Evolutionary conservation across 2,329 filamentous ascomycete genomes (phyloP), one percentile per base, ranked within the genome.

Genomic region (Calonectria honghensis): DNA sequence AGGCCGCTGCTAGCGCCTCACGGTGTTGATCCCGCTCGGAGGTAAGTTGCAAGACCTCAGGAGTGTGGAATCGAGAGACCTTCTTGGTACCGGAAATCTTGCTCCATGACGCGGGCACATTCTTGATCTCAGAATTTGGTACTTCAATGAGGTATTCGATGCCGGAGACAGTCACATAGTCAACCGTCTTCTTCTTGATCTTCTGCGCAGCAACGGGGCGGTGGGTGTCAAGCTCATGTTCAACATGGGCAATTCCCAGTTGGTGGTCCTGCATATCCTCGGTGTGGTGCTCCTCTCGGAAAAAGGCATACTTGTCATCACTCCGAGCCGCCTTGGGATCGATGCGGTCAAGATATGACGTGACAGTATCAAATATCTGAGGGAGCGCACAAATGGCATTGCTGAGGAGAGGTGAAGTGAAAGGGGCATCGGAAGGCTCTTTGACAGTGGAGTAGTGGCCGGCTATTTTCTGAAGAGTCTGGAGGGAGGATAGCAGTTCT

Each of bases 71-170:
- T 73, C 97, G 93, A 0, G 95, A 96, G 6, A 96, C 87, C 80
- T 95, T 95, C 85, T 98, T 98, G 9, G 97, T 99, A 65, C 96
- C 96, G 72, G 94, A 97, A 80, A 98, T 95, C 85, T 99, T 98
- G 77, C 91, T 90, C 97, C 97, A 99, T 0, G 95, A 97, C 5
- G 97, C 96, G 0, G 97, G 97, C 0, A 99, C 95, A 72, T 93
- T 92, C 83, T 96, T 97, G 74, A 98, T 90, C 69, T 95, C 91
- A 1, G 90, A 85, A 84, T 98, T 98, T 78, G 94, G 90, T 7
- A 99, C 94, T 85, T 98, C 97, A 80, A 99, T 95, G 27, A 99
- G 91, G 82, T 95, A 99, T 83, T 98, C 97, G 79, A 98, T 98
- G 10, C 96, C 96, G 1, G 95, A 91, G 10, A 97, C 94, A 0